Evolutionary conservation across 768 basidiomycete genomes (phyloP).

Genomic region (Boletus vermiculosoides): DNA sequence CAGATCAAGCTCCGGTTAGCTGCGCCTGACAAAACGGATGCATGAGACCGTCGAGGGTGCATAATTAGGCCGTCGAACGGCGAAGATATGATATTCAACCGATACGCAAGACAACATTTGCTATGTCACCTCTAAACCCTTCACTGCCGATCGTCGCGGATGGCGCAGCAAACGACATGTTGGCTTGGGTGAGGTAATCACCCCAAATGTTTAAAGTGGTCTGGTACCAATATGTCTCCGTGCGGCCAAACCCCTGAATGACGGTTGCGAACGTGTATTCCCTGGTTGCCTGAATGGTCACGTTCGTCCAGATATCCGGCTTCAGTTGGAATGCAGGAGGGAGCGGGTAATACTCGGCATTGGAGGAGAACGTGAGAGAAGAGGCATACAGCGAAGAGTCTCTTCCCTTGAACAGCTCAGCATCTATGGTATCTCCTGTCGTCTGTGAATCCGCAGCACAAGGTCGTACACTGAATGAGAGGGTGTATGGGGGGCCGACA

Average conservation of each 20-base stretch:
- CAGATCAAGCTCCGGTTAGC: background rate
- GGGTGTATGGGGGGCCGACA: constrained; percentile 44
- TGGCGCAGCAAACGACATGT: constrained; percentile 47
- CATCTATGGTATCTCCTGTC: constrained; percentile 12
- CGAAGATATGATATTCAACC: constrained; percentile 10
- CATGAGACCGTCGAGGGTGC: background rate
- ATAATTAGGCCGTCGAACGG: too few species aligned
- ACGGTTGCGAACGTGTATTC: constrained; percentile 36
- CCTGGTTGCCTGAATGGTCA: constrained; percentile 39
- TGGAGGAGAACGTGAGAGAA: constrained; percentile 40
- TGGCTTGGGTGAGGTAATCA: constrained; percentile 36
- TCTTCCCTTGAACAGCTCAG: constrained; percentile 34
- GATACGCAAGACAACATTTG: constrained; percentile 27
- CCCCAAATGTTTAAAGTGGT: constrained; percentile 43
- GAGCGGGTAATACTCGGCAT: constrained; percentile 38
- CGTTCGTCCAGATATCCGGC: constrained; percentile 30
- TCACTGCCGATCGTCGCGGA: constrained; percentile 35
- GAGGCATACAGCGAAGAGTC: constrained; percentile 38
- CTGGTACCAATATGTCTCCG: constrained; percentile 32
- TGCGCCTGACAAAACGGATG: background rate
- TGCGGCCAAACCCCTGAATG: constrained; percentile 12
- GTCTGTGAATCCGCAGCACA: constrained; percentile 11
- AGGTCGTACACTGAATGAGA: constrained; percentile 40
- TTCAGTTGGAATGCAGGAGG: constrained; percentile 29
- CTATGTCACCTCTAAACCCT: constrained; percentile 37